phyloP scores from a whole-genome alignment of 2,329 filamentous ascomycete genomes.

The Ceratocystis harringtonii region DNA sequence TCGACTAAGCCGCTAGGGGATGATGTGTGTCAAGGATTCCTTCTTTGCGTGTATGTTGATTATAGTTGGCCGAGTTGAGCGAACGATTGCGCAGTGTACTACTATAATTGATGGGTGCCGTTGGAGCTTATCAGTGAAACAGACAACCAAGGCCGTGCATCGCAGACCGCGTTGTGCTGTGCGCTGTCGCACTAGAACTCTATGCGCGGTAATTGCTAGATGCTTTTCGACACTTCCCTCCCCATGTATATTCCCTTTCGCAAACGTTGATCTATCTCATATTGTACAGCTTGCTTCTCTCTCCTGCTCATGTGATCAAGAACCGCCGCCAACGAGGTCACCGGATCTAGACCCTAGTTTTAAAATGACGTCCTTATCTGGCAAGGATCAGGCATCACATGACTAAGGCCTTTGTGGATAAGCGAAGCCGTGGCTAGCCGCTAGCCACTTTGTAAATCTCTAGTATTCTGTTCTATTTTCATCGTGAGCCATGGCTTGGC shows the following conservation, averaged over 20 bases:
- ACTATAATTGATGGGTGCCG: too few species aligned
- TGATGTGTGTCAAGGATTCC: neutral
- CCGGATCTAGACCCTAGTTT: constrained; percentile 2
- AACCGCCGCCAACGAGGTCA: neutral
- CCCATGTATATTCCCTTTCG: neutral
- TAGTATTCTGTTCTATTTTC: neutral
- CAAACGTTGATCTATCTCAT: neutral
- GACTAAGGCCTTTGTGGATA: neutral
- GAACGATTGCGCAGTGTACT: too few species aligned
- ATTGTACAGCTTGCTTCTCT: neutral
- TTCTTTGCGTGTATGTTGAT: neutral
- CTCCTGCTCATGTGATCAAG: neutral
- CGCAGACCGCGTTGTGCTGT: too few species aligned
- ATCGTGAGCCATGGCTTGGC: neutral
- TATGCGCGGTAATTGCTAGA: neutral
- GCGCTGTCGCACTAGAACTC: neutral
- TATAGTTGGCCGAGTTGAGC: neutral
- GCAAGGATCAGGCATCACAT: neutral
- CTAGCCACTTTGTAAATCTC: neutral
- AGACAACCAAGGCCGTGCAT: too few species aligned
- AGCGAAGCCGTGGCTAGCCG: constrained; percentile 7
- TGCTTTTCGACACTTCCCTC: neutral
- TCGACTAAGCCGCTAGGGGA: neutral
- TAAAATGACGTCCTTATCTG: neutral
- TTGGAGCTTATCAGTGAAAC: too few species aligned